phyloP scores from a whole-genome alignment of 345 rosid genomes.

The Brassica nigra region DNA sequence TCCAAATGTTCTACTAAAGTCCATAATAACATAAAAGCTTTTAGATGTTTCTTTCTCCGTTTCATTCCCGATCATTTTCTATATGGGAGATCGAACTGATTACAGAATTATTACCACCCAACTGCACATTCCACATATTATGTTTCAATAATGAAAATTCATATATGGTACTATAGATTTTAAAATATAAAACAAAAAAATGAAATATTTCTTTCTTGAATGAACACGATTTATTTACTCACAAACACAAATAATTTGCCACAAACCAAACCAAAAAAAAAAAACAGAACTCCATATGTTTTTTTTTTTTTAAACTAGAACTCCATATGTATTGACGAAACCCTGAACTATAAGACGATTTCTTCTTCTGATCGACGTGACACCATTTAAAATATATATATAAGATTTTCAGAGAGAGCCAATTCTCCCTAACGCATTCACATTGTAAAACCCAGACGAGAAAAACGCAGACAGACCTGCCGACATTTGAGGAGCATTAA shows the following conservation, averaged over 20 bases:
- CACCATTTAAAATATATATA: not conserved
- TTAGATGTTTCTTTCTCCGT: not conserved
- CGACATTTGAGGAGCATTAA: conserved; percentile 33
- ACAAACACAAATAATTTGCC: not conserved
- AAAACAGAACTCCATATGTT: not conserved
- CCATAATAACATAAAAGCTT: conserved; percentile 9
- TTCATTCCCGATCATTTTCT: not conserved
- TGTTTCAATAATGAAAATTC: not conserved
- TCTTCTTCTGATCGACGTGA: conserved; percentile 1
- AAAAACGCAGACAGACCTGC: conserved; percentile 36
- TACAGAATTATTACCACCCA: conserved; percentile 1
- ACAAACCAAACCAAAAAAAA: not conserved
- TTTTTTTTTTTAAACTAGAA: no score
- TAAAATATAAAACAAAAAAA: not conserved
- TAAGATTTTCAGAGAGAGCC: conserved; percentile 31
- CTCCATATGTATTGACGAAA: conserved; percentile 10
- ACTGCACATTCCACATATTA: not conserved
- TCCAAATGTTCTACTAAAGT: conserved; percentile 2
- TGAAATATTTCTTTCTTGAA: not conserved
- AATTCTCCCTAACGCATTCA: conserved; percentile 36
- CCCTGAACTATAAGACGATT: conserved; percentile 33
- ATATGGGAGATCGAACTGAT: conserved; percentile 6
- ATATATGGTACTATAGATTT: not conserved
- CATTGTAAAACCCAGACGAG: conserved; percentile 39
- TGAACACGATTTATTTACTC: conserved; percentile 5